A percentile compares a stretch with the other conserved stretches of the same genome.
Conservation (phyloP, 2,329 filamentous ascomycete genomes). For the Penicillium sp. region DNA sequence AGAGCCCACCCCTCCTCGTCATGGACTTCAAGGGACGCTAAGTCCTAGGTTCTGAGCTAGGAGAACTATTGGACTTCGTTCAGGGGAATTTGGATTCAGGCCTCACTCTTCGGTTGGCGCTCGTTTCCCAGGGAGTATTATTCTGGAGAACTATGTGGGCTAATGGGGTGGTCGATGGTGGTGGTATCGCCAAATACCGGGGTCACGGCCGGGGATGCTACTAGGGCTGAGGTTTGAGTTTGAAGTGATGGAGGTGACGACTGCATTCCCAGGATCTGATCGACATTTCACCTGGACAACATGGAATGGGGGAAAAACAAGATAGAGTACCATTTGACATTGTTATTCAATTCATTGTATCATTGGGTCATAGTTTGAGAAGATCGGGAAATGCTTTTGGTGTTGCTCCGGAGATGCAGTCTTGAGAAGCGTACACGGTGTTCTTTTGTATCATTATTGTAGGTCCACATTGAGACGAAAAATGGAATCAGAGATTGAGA, state of each 20-base stretch:
- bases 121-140: not conserved
- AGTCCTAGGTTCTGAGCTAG: too few relatives aligned
- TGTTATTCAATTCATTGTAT: not conserved
- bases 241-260: not conserved
- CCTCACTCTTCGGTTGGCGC: too few relatives aligned
- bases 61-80: not conserved
- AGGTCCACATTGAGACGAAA: not conserved
- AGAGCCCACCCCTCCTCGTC: not conserved
- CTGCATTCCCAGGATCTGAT: not conserved
- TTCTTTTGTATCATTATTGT: slow-evolving; percentile 7
- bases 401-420: slow-evolving; percentile 4
- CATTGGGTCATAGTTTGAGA: not conserved
- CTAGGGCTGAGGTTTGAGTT: not conserved
- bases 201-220: not conserved
- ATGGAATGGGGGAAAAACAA: not conserved
- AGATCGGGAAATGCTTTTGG: not conserved
- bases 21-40: too few relatives aligned
- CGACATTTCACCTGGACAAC: not conserved
- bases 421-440: slow-evolving; percentile 2
- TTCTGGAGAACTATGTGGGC: not conserved
- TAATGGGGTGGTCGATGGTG: not conserved
- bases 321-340: not conserved
- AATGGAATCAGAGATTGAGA: not conserved
- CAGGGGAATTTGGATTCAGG: not conserved
- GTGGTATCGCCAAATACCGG: slow-evolving; percentile 2